phyloP scores from a whole-genome alignment of 108 stramenopile genomes.

The Skeletonema tropicum region DNA sequence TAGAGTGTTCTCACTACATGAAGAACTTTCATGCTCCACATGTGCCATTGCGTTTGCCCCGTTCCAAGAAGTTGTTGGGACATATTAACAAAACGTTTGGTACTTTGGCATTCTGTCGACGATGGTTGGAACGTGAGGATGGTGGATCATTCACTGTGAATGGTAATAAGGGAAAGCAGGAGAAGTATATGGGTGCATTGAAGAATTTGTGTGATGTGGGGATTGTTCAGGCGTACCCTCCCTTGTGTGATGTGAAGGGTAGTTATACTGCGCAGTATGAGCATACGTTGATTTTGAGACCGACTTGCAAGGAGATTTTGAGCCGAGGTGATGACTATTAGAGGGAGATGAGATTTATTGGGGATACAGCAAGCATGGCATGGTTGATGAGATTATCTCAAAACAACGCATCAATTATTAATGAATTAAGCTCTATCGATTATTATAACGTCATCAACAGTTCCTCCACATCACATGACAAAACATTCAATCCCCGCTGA shows the following conservation, averaged over 20 bases:
- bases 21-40: conserved; percentile 95
- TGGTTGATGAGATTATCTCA: too few species aligned
- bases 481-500: too few species aligned
- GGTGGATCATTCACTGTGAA: conserved; percentile 91
- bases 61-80: conserved; percentile 87
- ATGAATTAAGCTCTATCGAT: too few species aligned
- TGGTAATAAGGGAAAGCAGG: conserved; percentile 89
- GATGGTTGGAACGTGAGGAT: conserved; percentile 98
- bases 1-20: conserved; percentile 99
- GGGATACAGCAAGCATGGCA: too few species aligned
- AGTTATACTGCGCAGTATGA: conserved; percentile 99
- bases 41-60: conserved; percentile 92
- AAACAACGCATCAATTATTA: too few species aligned
- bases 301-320: conserved; percentile 97
- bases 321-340: conserved; percentile 98
- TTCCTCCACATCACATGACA: too few species aligned
- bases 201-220: conserved; percentile 98
- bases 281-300: conserved; percentile 95
- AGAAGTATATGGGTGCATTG: conserved; percentile 97
- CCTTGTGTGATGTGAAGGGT: conserved; percentile 95
- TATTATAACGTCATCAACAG: too few species aligned
- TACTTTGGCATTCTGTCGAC: conserved; percentile 97
- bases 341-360: background rate
- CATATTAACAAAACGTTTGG: conserved; percentile 99
- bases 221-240: conserved; percentile 95